phyloP scores from a whole-genome alignment of 2,329 filamentous ascomycete genomes.

The Ophiostoma triangulosporum region DNA sequence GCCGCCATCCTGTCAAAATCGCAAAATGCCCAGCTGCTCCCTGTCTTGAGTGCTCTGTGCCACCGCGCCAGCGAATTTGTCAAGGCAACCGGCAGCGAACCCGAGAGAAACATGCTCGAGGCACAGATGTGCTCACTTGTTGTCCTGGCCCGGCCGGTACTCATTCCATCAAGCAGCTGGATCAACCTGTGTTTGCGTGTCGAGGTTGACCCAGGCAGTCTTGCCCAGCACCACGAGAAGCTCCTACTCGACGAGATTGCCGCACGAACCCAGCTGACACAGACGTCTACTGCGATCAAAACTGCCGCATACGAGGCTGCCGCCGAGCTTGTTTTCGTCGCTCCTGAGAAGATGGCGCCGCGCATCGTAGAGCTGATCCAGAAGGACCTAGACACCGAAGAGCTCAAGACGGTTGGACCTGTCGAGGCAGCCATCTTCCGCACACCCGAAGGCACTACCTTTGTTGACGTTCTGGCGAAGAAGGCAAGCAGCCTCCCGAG shows the following conservation, averaged over 20 bases:
- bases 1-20: conserved; percentile 52
- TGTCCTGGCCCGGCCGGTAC: conserved; percentile 61
- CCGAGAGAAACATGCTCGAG: conserved; percentile 41
- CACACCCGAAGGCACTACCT: conserved; percentile 75
- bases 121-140: conserved; percentile 63
- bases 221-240: conserved; percentile 52
- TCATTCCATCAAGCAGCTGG: conserved; percentile 73
- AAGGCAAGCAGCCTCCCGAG: conserved; percentile 60
- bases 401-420: conserved; percentile 61
- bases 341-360: conserved; percentile 68
- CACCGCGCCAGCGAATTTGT: conserved; percentile 37
- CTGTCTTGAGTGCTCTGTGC: conserved; percentile 50
- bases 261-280: conserved; percentile 30
- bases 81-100: conserved; percentile 24
- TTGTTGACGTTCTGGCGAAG: conserved; percentile 80
- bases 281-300: conserved; percentile 39
- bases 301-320: conserved; percentile 70
- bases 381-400: conserved; percentile 55
- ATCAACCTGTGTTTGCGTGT: conserved; percentile 75
- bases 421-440: conserved; percentile 88
- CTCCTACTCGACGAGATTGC: conserved; percentile 56
- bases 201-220: conserved; percentile 66
- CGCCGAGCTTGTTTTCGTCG: conserved; percentile 85
- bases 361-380: conserved; percentile 61
- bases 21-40: conserved; percentile 48